phyloP scores from a whole-genome alignment of 2,329 filamentous ascomycete species.

The Gliomastix tumulicola region DNA sequence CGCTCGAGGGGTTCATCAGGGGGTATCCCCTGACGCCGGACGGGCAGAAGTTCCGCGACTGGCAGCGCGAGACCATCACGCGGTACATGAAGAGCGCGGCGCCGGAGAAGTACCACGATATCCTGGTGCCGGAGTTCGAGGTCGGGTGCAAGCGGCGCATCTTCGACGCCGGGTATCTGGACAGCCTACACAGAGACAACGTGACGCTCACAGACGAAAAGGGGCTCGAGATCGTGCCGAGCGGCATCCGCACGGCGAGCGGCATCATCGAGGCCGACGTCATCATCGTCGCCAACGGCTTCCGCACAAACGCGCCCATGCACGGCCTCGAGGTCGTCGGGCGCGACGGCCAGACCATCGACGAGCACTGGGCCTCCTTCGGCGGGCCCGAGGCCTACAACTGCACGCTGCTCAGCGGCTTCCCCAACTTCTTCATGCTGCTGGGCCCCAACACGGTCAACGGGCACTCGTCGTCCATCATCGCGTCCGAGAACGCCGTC shows the following conservation, averaged over 20 bases:
- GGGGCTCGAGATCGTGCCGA: constrained; percentile 36
- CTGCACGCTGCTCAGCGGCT: constrained; percentile 48
- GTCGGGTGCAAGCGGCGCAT: constrained; percentile 60
- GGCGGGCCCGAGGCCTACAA: constrained; percentile 59
- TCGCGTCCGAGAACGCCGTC: constrained; percentile 54
- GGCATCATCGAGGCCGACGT: constrained; percentile 46
- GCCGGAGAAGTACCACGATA: constrained; percentile 53
- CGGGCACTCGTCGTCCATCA: constrained; percentile 53
- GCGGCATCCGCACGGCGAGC: constrained; percentile 25
- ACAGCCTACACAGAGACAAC: constrained; percentile 42
- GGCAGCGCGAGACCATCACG: constrained; percentile 28
- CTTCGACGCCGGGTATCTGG: constrained; percentile 49
- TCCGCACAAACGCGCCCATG: constrained; percentile 46
- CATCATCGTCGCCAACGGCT: constrained; percentile 56
- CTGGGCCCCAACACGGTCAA: constrained; percentile 58
- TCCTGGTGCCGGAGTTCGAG: constrained; percentile 55
- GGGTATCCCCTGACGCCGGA: constrained; percentile 32
- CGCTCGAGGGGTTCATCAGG: constrained; percentile 19
- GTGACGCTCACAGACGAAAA: constrained; percentile 37
- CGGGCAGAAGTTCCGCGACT: constrained; percentile 23
- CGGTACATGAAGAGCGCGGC: constrained; percentile 33
- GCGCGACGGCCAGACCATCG: constrained; percentile 36
- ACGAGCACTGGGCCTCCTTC: constrained; percentile 48
- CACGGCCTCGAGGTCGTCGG: constrained; percentile 46
- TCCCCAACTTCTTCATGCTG: constrained; percentile 60